Evolutionary conservation across 805 yeast species (phyloP).

Genomic region (Starmerella floricola): DNA sequence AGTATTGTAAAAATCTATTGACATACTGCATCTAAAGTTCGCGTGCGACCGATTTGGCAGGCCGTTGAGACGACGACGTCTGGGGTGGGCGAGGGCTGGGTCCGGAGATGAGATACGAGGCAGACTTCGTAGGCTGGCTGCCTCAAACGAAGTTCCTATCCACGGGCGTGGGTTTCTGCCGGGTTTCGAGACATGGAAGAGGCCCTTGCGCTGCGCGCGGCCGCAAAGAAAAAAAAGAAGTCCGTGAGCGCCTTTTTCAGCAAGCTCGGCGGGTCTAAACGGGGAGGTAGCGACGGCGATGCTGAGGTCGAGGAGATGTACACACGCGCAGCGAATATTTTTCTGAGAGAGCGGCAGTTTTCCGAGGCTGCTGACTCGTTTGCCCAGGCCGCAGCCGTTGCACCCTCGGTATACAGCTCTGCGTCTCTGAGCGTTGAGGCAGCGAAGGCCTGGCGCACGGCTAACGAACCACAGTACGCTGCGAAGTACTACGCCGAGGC

Average conservation of each 20-base stretch:
- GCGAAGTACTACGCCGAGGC: conserved; percentile 12
- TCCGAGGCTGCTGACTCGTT: conserved; percentile 16
- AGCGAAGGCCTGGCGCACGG: conserved; percentile 13
- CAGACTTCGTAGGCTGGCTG: too few species aligned
- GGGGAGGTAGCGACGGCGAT: background rate
- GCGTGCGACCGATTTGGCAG: too few species aligned
- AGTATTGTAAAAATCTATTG: too few species aligned
- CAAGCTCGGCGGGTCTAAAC: conserved; percentile 3
- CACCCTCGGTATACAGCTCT: conserved; percentile 9
- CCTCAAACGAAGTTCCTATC: too few species aligned
- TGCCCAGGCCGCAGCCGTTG: conserved; percentile 8
- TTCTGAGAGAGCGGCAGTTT: conserved; percentile 8
- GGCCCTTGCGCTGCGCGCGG: conserved; percentile 17
- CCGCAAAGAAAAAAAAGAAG: conserved; percentile 8
- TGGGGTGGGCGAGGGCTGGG: too few species aligned
- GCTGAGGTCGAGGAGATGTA: conserved; percentile 11
- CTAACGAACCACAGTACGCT: conserved; percentile 10
- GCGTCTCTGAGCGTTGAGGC: conserved; percentile 14
- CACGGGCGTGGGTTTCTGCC: background rate
- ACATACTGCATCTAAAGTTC: too few species aligned
- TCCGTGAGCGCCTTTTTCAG: conserved; percentile 3
- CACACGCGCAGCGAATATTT: conserved; percentile 13
- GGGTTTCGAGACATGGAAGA: conserved; percentile 12
- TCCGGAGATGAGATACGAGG: too few species aligned
- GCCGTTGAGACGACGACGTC: too few species aligned